A percentile compares a stretch with the other conserved stretches of the same genome.
Conservation (phyloP, 805 yeast genomes). For the Metschnikowia kunwiensis region DNA sequence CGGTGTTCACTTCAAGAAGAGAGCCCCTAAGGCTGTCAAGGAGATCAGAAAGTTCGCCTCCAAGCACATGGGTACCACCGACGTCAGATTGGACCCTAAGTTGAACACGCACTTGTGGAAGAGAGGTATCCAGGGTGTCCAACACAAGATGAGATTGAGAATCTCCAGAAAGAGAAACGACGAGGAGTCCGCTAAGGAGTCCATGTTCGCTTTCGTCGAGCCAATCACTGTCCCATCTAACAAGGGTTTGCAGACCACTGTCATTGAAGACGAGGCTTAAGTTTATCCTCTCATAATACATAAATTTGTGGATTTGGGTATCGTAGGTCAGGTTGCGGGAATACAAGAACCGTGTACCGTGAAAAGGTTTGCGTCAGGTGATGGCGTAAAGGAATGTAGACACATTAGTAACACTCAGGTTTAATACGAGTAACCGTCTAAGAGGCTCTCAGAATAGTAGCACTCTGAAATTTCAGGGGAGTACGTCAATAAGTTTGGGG, state of each 20-base stretch:
- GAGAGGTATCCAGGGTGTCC: constrained; percentile 99
- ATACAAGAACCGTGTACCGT: no score
- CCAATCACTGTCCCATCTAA: constrained; percentile 90
- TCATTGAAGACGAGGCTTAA: constrained; percentile 72
- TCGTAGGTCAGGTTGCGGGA: no score
- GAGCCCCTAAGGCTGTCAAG: constrained; percentile 99
- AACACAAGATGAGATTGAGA: constrained; percentile 96
- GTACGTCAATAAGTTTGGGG: no score
- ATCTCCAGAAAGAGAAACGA: constrained; percentile 99
- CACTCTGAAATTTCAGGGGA: no score
- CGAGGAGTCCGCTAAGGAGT: constrained; percentile 98
- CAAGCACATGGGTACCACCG: constrained; percentile 98
- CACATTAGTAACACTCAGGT: no score
- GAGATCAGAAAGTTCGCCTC: constrained; percentile 98
- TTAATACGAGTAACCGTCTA: no score
- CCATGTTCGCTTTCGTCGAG: constrained; percentile 97
- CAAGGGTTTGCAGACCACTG: constrained; percentile 98
- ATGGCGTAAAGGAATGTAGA: no score
- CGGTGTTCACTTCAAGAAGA: constrained; percentile 98
- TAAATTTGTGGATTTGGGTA: constrained; percentile 13
- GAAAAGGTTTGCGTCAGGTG: no score
- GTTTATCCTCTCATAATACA: constrained; percentile 21
- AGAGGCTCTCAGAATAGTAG: no score
- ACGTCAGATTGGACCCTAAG: constrained; percentile 98
- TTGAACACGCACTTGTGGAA: constrained; percentile 98